Conservation (phyloP, 352 stramenopile genomes). For the Phytopythium helicoides region DNA sequence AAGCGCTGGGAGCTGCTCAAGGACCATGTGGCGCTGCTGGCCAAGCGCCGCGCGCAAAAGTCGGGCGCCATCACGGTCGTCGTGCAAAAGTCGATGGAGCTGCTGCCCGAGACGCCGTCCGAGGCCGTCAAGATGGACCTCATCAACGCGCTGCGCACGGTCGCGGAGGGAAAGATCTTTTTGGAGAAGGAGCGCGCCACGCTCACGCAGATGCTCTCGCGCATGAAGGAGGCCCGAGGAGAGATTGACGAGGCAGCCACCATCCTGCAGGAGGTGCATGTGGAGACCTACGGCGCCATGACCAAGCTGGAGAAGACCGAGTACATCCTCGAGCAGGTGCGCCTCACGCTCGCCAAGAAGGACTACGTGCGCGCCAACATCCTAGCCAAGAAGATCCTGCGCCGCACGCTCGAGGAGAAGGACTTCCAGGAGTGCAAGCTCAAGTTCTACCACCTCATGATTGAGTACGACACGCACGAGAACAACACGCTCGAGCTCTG, state of each 20-base stretch:
- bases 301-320: slow-evolving; percentile 98
- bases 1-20: slow-evolving; percentile 91
- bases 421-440: slow-evolving; percentile 96
- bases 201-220: slow-evolving; percentile 90
- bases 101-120: slow-evolving; percentile 66
- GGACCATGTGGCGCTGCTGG: slow-evolving; percentile 78
- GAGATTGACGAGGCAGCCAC: slow-evolving; percentile 92
- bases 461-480: slow-evolving; percentile 95
- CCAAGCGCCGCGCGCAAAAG: slow-evolving; percentile 89
- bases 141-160: slow-evolving; percentile 92
- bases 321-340: slow-evolving; percentile 98
- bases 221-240: slow-evolving; percentile 91
- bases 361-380: slow-evolving; percentile 97
- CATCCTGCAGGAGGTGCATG: slow-evolving; percentile 97
- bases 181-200: slow-evolving; percentile 95
- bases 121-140: slow-evolving; percentile 90
- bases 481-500: slow-evolving; percentile 95
- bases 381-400: slow-evolving; percentile 96
- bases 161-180: slow-evolving; percentile 98
- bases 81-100: slow-evolving; percentile 85
- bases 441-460: slow-evolving; percentile 96
- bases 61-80: slow-evolving; percentile 82
- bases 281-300: slow-evolving; percentile 98
- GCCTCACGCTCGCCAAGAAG: slow-evolving; percentile 95
- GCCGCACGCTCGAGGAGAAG: slow-evolving; percentile 92